Conservation (phyloP, 1,284 basidiomycete genomes). For the Ceratobasidium sp. region DNA sequence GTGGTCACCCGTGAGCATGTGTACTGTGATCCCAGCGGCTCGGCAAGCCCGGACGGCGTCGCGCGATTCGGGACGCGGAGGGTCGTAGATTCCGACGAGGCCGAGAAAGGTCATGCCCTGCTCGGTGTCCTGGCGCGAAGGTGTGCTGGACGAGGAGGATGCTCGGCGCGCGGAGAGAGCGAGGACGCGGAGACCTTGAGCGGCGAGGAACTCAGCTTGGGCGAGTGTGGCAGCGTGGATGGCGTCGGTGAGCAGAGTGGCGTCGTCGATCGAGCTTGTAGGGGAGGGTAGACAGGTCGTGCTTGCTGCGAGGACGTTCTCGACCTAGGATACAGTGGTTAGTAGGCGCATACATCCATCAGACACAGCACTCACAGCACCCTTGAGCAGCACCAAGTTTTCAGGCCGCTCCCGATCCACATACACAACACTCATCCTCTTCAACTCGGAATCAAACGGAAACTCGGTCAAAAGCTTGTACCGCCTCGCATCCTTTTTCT, state of each 20-base stretch:
- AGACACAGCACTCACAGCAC: constrained; percentile 73
- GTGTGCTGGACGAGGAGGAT: background rate
- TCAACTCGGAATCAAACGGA: constrained; percentile 71
- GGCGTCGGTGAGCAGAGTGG: constrained; percentile 52
- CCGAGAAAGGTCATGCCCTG: constrained; percentile 68
- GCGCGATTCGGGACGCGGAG: constrained; percentile 71
- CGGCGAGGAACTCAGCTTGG: constrained; percentile 66
- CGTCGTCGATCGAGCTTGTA: constrained; percentile 48
- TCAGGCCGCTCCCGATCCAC: constrained; percentile 45
- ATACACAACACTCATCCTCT: constrained; percentile 69
- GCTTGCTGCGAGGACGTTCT: constrained; percentile 40
- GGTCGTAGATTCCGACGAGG: constrained; percentile 74
- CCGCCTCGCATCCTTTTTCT: constrained; percentile 38
- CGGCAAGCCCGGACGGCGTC: no score
- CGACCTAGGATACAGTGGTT: constrained; percentile 41
- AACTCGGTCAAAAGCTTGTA: constrained; percentile 58
- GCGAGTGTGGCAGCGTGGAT: constrained; percentile 59
- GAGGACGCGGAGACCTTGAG: constrained; percentile 65
- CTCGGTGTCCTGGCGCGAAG: constrained; percentile 65
- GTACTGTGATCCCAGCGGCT: constrained; percentile 46
- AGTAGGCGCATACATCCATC: constrained; percentile 58
- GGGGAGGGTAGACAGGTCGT: constrained; percentile 17
- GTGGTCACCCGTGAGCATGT: constrained; percentile 55
- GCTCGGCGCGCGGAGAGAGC: constrained; percentile 57
- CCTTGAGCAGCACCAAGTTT: constrained; percentile 64